phyloP scores from a whole-genome alignment of 208 protist species.

The Endotrypanum monterogeii region DNA sequence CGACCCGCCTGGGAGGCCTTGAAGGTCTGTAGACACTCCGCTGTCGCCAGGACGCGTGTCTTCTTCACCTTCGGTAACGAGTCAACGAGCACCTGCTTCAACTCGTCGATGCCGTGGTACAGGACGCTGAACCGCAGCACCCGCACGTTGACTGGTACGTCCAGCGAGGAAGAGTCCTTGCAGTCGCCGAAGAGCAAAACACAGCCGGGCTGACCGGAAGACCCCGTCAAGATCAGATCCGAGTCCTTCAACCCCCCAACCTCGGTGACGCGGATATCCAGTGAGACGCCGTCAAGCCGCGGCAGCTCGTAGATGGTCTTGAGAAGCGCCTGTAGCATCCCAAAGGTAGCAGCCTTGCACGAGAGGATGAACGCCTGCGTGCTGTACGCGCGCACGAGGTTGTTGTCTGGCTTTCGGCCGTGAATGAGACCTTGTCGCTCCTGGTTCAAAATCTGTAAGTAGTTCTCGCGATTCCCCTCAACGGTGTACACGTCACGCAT shows the following conservation, averaged over 20 bases:
- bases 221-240: slow-evolving; percentile 66
- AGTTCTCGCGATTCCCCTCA: slow-evolving; percentile 81
- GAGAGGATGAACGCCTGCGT: slow-evolving; percentile 68
- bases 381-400: slow-evolving; percentile 70
- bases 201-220: slow-evolving; percentile 66
- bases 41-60: slow-evolving; percentile 63
- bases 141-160: slow-evolving; percentile 76
- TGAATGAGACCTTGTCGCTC: slow-evolving; percentile 77
- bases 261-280: slow-evolving; percentile 76
- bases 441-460: slow-evolving; percentile 81
- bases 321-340: slow-evolving; percentile 90
- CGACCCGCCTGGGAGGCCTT: slow-evolving; percentile 82
- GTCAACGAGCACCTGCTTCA: slow-evolving; percentile 80
- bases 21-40: slow-evolving; percentile 86
- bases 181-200: slow-evolving; percentile 86
- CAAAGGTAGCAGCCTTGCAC: slow-evolving; percentile 89
- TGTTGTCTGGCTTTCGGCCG: slow-evolving; percentile 88
- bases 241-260: slow-evolving; percentile 74
- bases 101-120: slow-evolving; percentile 85
- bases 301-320: slow-evolving; percentile 87
- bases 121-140: slow-evolving; percentile 83
- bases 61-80: slow-evolving; percentile 70
- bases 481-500: slow-evolving; percentile 87
- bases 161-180: slow-evolving; percentile 59
- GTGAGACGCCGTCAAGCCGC: slow-evolving; percentile 69